phyloP scores from a whole-genome alignment of 176 grass and related monocot species.

The Sorghum bicolor region DNA sequence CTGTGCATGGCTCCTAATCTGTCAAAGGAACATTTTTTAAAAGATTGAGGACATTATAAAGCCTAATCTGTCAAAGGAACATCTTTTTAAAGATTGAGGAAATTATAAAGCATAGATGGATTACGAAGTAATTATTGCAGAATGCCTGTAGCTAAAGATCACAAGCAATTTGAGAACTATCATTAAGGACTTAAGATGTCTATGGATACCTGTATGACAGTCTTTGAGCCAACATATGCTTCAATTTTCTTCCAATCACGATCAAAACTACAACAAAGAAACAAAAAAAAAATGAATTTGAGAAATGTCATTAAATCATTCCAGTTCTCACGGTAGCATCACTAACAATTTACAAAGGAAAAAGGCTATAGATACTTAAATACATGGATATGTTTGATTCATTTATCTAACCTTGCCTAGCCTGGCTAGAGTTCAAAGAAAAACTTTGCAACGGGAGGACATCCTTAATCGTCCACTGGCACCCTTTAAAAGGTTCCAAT shows the following conservation, averaged over 20 bases:
- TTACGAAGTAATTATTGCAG: neutral
- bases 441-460: neutral
- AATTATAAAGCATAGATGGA: neutral
- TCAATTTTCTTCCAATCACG: slow-evolving; percentile 95
- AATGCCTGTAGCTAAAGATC: neutral
- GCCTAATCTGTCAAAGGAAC: slow-evolving; percentile 62
- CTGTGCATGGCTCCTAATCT: slow-evolving; percentile 99
- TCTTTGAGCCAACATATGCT: slow-evolving; percentile 82
- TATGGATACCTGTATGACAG: slow-evolving; percentile 76
- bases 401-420: neutral
- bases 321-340: neutral
- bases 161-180: neutral
- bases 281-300: neutral
- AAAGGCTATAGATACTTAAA: neutral
- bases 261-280: slow-evolving; percentile 60
- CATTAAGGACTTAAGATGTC: neutral
- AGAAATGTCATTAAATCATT: neutral
- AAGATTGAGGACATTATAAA: neutral
- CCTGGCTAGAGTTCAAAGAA: neutral
- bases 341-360: neutral
- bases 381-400: neutral
- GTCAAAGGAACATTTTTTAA: slow-evolving; percentile 11
- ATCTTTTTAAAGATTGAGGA: neutral
- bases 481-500: neutral
- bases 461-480: neutral